phyloP scores from a whole-genome alignment of 2,329 filamentous ascomycete species.

The Aureobasidium lini region DNA sequence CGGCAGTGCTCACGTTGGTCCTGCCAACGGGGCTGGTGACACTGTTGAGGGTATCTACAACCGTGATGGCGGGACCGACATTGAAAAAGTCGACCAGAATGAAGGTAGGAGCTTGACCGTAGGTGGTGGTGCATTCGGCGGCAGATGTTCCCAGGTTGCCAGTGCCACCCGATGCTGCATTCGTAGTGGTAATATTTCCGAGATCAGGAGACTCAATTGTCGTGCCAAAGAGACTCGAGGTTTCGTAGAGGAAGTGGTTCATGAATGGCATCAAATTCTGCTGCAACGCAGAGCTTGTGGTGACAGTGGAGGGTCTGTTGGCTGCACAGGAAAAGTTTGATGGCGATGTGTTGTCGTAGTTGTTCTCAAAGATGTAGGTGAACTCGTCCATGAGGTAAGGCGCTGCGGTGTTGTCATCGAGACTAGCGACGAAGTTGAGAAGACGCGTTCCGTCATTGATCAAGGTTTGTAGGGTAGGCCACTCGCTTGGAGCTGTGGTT shows the following conservation, averaged over 20 bases:
- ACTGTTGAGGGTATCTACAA: constrained; percentile 61
- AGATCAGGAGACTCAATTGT: constrained; percentile 54
- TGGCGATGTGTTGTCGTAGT: constrained; percentile 55
- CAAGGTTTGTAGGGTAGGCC: constrained; percentile 66
- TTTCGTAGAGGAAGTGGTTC: constrained; percentile 72
- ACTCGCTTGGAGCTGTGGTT: constrained; percentile 38
- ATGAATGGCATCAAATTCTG: constrained; percentile 60
- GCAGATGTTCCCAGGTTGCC: constrained; percentile 48
- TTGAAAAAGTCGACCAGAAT: constrained; percentile 76
- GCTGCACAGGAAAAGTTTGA: constrained; percentile 65
- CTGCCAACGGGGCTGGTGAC: constrained; percentile 41
- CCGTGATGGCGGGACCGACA: constrained; percentile 59
- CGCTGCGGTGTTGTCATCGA: constrained; percentile 30
- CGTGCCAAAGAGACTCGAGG: constrained; percentile 38
- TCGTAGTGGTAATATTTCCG: constrained; percentile 55
- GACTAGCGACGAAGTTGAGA: constrained; percentile 59
- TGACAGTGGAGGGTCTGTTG: constrained; percentile 53
- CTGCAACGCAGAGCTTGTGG: constrained; percentile 43
- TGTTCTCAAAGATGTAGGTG: constrained; percentile 63
- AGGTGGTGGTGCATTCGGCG: constrained; percentile 48
- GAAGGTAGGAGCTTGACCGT: constrained; percentile 60
- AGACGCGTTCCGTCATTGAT: constrained; percentile 59
- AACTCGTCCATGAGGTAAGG: constrained; percentile 60
- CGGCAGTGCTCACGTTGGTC: constrained; percentile 20
- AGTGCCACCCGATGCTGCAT: constrained; percentile 49